A percentile compares a stretch with the other conserved stretches of the same genome.
phyloP scores from a whole-genome alignment of 1,139 yeast species.

The Debaryomyces robertsiae region DNA sequence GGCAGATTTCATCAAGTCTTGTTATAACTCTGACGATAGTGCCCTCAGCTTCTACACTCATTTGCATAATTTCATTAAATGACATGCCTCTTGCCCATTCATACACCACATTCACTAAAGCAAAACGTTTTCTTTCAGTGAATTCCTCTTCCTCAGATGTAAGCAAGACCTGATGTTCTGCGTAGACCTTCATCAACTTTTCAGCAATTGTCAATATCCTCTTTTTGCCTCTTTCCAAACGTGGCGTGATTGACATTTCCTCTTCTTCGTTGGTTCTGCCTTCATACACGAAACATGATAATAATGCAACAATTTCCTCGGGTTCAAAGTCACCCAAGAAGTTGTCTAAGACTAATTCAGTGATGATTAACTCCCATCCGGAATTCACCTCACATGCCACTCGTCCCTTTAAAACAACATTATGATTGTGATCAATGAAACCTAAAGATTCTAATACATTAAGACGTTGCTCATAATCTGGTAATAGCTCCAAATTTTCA shows the following conservation, averaged over 20 bases:
- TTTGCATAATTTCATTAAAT: slow-evolving; percentile 85
- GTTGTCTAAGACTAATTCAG: slow-evolving; percentile 88
- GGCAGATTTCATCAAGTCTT: slow-evolving; percentile 89
- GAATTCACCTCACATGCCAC: slow-evolving; percentile 87
- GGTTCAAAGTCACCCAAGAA: slow-evolving; percentile 93
- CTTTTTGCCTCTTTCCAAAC: slow-evolving; percentile 75
- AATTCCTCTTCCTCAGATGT: slow-evolving; percentile 88
- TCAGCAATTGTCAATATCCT: slow-evolving; percentile 72
- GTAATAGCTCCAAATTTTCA: slow-evolving; percentile 85
- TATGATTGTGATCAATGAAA: slow-evolving; percentile 74
- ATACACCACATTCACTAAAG: slow-evolving; percentile 88
- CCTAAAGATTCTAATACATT: slow-evolving; percentile 72
- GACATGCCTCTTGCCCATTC: slow-evolving; percentile 98
- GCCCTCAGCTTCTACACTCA: slow-evolving; percentile 92
- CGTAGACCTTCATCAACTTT: slow-evolving; percentile 61
- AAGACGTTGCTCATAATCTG: slow-evolving; percentile 90
- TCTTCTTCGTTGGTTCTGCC: slow-evolving; percentile 71
- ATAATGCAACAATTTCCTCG: slow-evolving; percentile 90
- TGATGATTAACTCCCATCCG: slow-evolving; percentile 87
- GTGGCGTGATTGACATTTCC: slow-evolving; percentile 70
- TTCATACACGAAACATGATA: slow-evolving; percentile 91
- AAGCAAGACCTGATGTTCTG: slow-evolving; percentile 68
- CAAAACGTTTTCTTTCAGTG: slow-evolving; percentile 81
- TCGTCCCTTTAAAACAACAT: slow-evolving; percentile 82
- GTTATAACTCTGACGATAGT: slow-evolving; percentile 97